Conservation (phyloP, 352 stramenopile genomes). For the Globisporangium alternatum region DNA sequence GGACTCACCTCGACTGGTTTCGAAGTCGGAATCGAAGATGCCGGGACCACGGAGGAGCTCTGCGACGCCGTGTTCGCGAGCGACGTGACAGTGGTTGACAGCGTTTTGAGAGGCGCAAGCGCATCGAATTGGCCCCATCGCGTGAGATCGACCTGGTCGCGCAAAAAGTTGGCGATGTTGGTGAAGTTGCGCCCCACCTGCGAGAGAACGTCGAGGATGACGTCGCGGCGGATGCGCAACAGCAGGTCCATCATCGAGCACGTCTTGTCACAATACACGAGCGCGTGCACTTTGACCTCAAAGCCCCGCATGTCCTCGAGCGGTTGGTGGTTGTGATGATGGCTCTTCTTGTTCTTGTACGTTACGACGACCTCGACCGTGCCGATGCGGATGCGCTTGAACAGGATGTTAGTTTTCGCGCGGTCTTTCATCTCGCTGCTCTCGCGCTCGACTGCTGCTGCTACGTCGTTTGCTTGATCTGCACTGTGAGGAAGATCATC, state of each 20-base stretch:
- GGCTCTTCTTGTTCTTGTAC: slow-evolving; percentile 76
- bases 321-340: slow-evolving; percentile 30
- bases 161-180: slow-evolving; percentile 82
- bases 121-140: slow-evolving; percentile 69
- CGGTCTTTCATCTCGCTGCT: slow-evolving; percentile 40
- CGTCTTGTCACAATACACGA: slow-evolving; percentile 87
- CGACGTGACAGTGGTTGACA: slow-evolving; percentile 29
- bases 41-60: slow-evolving; percentile 5
- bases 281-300: slow-evolving; percentile 79
- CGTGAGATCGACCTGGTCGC: slow-evolving; percentile 71
- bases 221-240: slow-evolving; percentile 71
- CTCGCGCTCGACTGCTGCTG: slow-evolving; percentile 19
- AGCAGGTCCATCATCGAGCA: slow-evolving; percentile 73
- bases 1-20: slow-evolving; percentile 20
- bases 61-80: slow-evolving; percentile 22
- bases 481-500: neutral
- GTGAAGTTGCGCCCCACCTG: slow-evolving; percentile 85
- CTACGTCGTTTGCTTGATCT: slow-evolving; percentile 1
- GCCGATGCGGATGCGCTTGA: slow-evolving; percentile 79
- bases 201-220: slow-evolving; percentile 79
- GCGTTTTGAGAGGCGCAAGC: slow-evolving; percentile 55
- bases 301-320: slow-evolving; percentile 86
- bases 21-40: slow-evolving; percentile 13
- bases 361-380: slow-evolving; percentile 74
- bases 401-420: slow-evolving; percentile 57